Percentiles rank a stretch among this genome's conserved stretches.
Conservation (phyloP, 345 rosid genomes). For the Litchi chinensis region DNA sequence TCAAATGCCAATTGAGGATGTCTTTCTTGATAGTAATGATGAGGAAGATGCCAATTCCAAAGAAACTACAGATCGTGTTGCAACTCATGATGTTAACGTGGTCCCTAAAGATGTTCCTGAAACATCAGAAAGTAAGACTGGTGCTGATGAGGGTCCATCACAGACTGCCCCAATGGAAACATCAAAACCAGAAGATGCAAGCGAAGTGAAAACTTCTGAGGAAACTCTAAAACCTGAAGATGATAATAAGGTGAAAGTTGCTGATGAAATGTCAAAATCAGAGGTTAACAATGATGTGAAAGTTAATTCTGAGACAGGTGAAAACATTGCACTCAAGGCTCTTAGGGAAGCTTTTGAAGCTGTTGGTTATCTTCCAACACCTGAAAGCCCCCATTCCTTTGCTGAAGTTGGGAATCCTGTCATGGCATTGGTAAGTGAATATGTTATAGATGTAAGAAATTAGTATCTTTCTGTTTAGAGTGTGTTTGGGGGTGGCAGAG, state of each 20-base stretch:
- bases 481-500: background rate
- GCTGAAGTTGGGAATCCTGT: constrained; percentile 95
- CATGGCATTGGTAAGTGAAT: constrained; percentile 89
- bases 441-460: background rate
- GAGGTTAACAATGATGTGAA: constrained; percentile 46
- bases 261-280: constrained; percentile 40
- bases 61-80: constrained; percentile 47
- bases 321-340: constrained; percentile 68
- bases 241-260: constrained; percentile 35
- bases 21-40: constrained; percentile 57
- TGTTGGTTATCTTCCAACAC: constrained; percentile 62
- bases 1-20: constrained; percentile 97
- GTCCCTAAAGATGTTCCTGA: constrained; percentile 55
- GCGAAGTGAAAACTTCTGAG: constrained; percentile 42
- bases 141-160: constrained; percentile 47
- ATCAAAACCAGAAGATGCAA: constrained; percentile 55
- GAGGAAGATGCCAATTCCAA: constrained; percentile 43
- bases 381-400: constrained; percentile 75
- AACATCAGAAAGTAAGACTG: constrained; percentile 48
- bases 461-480: background rate
- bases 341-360: constrained; percentile 89
- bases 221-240: constrained; percentile 49
- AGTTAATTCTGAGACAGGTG: constrained; percentile 38
- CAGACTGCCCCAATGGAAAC: constrained; percentile 45
- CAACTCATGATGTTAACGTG: constrained; percentile 39